Conservation (phyloP, 805 yeast genomes). For the Ogataea populi-albae region DNA sequence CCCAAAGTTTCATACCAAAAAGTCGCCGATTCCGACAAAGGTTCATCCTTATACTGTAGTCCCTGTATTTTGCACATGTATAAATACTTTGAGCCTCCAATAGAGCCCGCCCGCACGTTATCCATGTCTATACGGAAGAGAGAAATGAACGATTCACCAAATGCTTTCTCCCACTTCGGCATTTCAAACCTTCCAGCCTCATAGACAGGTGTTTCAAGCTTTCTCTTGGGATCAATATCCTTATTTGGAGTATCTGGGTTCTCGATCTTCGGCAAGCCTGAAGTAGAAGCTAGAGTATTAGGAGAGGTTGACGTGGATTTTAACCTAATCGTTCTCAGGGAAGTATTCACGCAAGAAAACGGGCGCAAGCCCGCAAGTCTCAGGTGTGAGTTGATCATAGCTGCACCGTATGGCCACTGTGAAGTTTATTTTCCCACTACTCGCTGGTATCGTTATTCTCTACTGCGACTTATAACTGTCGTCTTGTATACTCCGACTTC, state of each 20-base stretch:
- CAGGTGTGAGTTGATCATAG: too few species aligned
- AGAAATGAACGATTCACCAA: conserved; percentile 65
- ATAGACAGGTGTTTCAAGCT: conserved; percentile 27
- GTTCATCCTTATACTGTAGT: conserved; percentile 69
- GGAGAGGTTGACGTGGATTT: conserved; percentile 21
- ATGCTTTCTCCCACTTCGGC: conserved; percentile 48
- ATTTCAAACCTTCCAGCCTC: conserved; percentile 33
- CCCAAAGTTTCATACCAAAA: conserved; percentile 84
- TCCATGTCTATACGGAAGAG: conserved; percentile 84
- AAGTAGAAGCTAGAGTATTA: conserved; percentile 29
- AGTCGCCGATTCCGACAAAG: conserved; percentile 65
- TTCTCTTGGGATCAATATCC: conserved; percentile 34
- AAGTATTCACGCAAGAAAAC: too few species aligned
- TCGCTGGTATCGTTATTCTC: too few species aligned
- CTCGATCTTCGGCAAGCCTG: conserved; percentile 34
- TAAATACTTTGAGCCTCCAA: conserved; percentile 86
- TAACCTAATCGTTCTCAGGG: conserved; percentile 8
- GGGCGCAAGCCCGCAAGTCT: too few species aligned
- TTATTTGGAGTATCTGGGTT: conserved; percentile 35
- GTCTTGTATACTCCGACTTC: too few species aligned
- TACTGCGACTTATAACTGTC: too few species aligned
- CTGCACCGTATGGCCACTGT: too few species aligned
- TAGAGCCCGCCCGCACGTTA: conserved; percentile 85
- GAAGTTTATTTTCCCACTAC: too few species aligned
- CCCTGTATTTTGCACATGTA: conserved; percentile 87